Evolutionary conservation across 148 eudicot species (phyloP).

Genomic region (Linanthus parryae): DNA sequence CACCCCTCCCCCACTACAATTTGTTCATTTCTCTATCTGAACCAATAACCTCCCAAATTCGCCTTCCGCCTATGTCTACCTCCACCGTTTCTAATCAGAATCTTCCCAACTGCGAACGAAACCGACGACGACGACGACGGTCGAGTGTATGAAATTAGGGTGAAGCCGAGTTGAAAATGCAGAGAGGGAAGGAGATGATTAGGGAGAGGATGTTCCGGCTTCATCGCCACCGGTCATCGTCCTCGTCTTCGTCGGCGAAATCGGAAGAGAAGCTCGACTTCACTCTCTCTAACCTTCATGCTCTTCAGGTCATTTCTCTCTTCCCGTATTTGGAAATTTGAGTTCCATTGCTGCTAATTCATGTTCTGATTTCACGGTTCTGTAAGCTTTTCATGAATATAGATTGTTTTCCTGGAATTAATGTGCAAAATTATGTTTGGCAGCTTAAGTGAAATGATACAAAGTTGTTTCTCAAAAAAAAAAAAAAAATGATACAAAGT

Average conservation of each 20-base stretch:
- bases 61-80: no score
- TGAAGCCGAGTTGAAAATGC: background rate
- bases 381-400: background rate
- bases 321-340: background rate
- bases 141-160: background rate
- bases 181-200: conserved; percentile 7
- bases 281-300: conserved; percentile 61
- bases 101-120: background rate
- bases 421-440: no score
- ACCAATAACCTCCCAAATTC: no score
- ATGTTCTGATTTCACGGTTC: background rate
- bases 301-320: conserved; percentile 43
- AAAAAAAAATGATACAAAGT: no score
- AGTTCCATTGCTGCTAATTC: background rate
- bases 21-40: no score
- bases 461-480: no score
- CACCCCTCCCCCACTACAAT: no score
- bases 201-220: conserved; percentile 51
- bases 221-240: conserved; percentile 47
- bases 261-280: conserved; percentile 50
- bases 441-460: no score
- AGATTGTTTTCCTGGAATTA: no score
- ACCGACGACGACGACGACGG: background rate
- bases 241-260: conserved; percentile 3
- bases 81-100: no score